Evolutionary conservation across 2,329 filamentous ascomycete genomes (phyloP).

Genomic region (Colletotrichum sp.): DNA sequence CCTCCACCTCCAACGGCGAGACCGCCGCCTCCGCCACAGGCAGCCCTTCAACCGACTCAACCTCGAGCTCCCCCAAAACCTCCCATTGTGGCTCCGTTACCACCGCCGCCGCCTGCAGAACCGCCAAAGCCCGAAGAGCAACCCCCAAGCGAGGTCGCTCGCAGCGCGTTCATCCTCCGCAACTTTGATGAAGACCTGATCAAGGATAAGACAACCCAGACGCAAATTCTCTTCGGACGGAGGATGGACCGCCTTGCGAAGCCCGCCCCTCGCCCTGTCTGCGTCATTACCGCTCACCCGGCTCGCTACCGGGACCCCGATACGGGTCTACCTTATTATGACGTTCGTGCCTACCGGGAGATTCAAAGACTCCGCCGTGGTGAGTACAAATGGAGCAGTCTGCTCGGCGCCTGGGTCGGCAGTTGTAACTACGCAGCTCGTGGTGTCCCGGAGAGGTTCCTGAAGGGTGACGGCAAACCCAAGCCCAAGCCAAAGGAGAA

Average conservation of each 20-base stretch:
- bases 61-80: constrained; percentile 5
- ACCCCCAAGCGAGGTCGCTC: constrained; percentile 47
- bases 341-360: constrained; percentile 80
- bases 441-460: constrained; percentile 83
- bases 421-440: constrained; percentile 66
- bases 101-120: constrained; percentile 24
- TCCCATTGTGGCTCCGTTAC: not conserved
- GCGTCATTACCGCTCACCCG: constrained; percentile 81
- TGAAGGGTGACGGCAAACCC: constrained; percentile 36
- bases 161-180: constrained; percentile 64
- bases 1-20: constrained; percentile 27
- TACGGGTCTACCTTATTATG: constrained; percentile 83
- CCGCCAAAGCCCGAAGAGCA: constrained; percentile 4
- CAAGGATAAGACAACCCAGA: constrained; percentile 62
- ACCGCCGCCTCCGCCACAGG: constrained; percentile 21
- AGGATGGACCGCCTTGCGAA: constrained; percentile 64
- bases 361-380: constrained; percentile 76
- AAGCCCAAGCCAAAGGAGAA: constrained; percentile 22
- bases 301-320: constrained; percentile 86
- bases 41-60: constrained; percentile 21
- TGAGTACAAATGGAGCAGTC: constrained; percentile 81
- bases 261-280: constrained; percentile 61
- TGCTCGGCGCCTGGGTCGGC: constrained; percentile 86
- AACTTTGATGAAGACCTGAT: constrained; percentile 64
- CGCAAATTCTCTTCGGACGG: constrained; percentile 60